A percentile compares a stretch with the other conserved stretches of the same genome.
Conservation (phyloP, 1,139 yeast genomes). For the Taiozyma onychis region DNA sequence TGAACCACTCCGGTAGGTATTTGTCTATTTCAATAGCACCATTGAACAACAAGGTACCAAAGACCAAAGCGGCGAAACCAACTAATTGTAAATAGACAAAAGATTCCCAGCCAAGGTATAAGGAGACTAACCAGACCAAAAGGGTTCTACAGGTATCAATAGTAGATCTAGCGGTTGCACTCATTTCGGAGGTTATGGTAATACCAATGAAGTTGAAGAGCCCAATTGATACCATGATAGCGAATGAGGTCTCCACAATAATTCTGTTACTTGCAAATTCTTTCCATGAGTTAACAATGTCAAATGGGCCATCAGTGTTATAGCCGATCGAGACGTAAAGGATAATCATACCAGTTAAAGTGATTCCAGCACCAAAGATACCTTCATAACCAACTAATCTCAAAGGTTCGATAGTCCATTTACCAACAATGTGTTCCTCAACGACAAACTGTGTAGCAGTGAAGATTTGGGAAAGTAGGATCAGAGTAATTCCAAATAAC, state of each 20-base stretch:
- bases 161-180: slow-evolving; percentile 78
- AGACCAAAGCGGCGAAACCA: slow-evolving; percentile 61
- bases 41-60: slow-evolving; percentile 73
- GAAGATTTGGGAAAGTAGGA: slow-evolving; percentile 57
- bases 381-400: slow-evolving; percentile 76
- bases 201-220: slow-evolving; percentile 72
- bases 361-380: slow-evolving; percentile 50
- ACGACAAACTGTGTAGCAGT: slow-evolving; percentile 75
- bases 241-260: slow-evolving; percentile 48
- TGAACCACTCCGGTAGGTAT: slow-evolving; percentile 45
- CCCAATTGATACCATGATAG: slow-evolving; percentile 70
- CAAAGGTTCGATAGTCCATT: slow-evolving; percentile 53
- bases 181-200: slow-evolving; percentile 55
- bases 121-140: slow-evolving; percentile 72
- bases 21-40: slow-evolving; percentile 52
- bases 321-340: slow-evolving; percentile 39
- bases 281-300: slow-evolving; percentile 44
- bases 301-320: slow-evolving; percentile 45
- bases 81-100: slow-evolving; percentile 55
- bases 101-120: slow-evolving; percentile 72
- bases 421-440: slow-evolving; percentile 63
- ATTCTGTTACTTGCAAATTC: slow-evolving; percentile 41
- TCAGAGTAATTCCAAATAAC: slow-evolving; percentile 51
- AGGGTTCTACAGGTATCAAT: slow-evolving; percentile 75
- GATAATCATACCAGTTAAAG: slow-evolving; percentile 39